A percentile compares a stretch with the other conserved stretches of the same genome.
Conservation (phyloP, 2,329 filamentous ascomycete genomes). For the Neofusicoccum laricinum region DNA sequence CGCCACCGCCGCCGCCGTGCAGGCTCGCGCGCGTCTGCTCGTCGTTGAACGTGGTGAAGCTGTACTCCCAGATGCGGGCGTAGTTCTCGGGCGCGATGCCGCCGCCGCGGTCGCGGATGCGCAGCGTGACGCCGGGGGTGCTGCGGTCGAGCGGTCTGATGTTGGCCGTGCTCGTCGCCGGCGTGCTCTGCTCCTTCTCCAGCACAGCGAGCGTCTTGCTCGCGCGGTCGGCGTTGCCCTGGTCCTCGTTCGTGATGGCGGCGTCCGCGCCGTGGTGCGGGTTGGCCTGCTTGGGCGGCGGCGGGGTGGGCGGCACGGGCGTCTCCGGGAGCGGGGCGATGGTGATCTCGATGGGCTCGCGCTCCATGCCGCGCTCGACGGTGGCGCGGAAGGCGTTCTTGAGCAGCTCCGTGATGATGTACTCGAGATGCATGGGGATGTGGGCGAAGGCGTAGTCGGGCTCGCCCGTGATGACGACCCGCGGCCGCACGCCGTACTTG, state of each 20-base stretch:
- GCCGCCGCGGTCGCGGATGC: constrained; percentile 92
- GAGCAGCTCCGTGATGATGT: constrained; percentile 92
- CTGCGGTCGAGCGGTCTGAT: constrained; percentile 48
- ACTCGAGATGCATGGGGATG: constrained; percentile 93
- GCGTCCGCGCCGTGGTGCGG: constrained; percentile 29
- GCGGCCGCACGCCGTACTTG: constrained; percentile 85
- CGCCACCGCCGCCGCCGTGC: constrained; percentile 35
- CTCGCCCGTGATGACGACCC: constrained; percentile 78
- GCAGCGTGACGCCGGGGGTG: constrained; percentile 83
- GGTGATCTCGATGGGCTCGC: constrained; percentile 84
- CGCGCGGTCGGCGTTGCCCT: constrained; percentile 35
- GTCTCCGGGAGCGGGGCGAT: constrained; percentile 70
- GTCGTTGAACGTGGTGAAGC: constrained; percentile 90
- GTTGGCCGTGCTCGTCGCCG: constrained; percentile 26
- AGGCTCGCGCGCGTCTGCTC: constrained; percentile 50
- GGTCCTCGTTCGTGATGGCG: constrained; percentile 32
- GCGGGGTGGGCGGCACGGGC: constrained; percentile 22
- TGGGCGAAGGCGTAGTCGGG: constrained; percentile 87
- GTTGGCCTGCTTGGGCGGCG: constrained; percentile 20
- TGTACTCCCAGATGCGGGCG: constrained; percentile 92
- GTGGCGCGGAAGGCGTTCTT: constrained; percentile 97
- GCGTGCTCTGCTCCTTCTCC: neutral
- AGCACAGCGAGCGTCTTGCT: constrained; percentile 14
- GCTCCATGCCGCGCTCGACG: constrained; percentile 75
- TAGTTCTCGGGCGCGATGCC: constrained; percentile 84